Base-by-base conservation (phyloP, 1,284 basidiomycete genomes). In the Bjerkandera adusta region DNA sequence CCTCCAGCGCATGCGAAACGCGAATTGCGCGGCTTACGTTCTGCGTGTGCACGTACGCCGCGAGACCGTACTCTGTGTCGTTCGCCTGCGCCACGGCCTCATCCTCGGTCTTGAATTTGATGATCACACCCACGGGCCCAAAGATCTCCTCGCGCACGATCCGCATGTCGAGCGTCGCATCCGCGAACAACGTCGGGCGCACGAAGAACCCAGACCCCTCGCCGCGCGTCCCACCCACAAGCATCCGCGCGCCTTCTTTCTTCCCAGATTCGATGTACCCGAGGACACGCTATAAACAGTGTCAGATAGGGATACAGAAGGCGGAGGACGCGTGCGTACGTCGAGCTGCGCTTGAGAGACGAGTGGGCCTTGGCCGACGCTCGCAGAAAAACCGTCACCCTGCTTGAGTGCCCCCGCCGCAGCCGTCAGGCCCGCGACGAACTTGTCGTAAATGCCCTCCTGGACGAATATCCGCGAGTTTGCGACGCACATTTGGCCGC, bases 121-220 rank as follows among this genome's bases (percentile, higher is more conserved):
- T 77, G 11, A 90, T 67, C 21, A 85, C 85, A 45, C 79, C 79
- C 36, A 91, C 86, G 33, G 92, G 92, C 5, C 91, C 92, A 60
- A 94, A 93, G 61, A 95, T 93, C 70, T 97, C 94, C 69, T 97
- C 94, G 59, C 77, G 69, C 51, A 90, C 85, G 60, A 97, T 96
- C 71, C 81, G 85, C 88, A 94, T 92, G 52, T 86, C 76, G 24
- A 85, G 76, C 39, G 71, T 79, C 29, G 80, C 80, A 61, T 93
- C 75, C 30, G 84, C 85, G 76, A 96, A 96, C 66, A 96, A 81
- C 25, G 92, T 96, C 12, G 87, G 89, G 56, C 77, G 58, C 65
- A 90, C 79, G 66, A 81, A 90, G 74, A 77, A 89, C 1, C 87
- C 87, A 59, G 88, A 79, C 7, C 68, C 69, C 29, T 90, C 88